Evolutionary conservation across 192 early-diverging fungal species (phyloP), one percentile per base, ranked within the genome.

Genomic region (Neocallimastix lanati): DNA sequence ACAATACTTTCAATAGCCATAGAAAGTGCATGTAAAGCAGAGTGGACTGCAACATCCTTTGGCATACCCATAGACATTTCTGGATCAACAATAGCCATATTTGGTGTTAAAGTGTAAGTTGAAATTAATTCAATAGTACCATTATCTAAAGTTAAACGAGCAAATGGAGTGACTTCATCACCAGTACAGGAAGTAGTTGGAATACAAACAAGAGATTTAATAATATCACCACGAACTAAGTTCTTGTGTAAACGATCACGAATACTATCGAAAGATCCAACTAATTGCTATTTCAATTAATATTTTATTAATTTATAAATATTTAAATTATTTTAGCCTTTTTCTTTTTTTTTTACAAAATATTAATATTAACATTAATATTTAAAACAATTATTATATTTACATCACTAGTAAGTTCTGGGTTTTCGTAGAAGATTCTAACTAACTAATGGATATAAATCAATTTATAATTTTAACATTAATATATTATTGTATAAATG

Each of bases 101-200:
- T 30, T 28, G 80, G 77, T n/a, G 79, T 78, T 35, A 80, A 35
- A 37, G 76, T 78, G 11, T 76, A 76, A 7, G 77, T 35, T 25
- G 80, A 80, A 37, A 80, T 80, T 29, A 80, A 78, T 78, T 78
- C 79, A 76, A 78, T 78, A 78, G 7, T 33, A 78, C 80, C 80
- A 78, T 80, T 28, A 11, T 67, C 40, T 29, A 78, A 29, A 21
- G 80, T 80, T 76, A 80, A 78, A 78, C 76, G 76, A 35, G 80
- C 79, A 35, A 80, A 80, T 37, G 76, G 76, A 29, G 80, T 80
- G 21, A 80, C 80, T 67, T 80, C 80, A n/a, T 30, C 30, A 29
- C 80, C 80, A 28, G 80, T 80, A 29, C 80, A 76, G 0, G 80
- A 76, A 28, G 80, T 80, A 12, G 80, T 80, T 36, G 80, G 80